phyloP scores from a whole-genome alignment of 345 rosid genomes.

The Acer saccharum region DNA sequence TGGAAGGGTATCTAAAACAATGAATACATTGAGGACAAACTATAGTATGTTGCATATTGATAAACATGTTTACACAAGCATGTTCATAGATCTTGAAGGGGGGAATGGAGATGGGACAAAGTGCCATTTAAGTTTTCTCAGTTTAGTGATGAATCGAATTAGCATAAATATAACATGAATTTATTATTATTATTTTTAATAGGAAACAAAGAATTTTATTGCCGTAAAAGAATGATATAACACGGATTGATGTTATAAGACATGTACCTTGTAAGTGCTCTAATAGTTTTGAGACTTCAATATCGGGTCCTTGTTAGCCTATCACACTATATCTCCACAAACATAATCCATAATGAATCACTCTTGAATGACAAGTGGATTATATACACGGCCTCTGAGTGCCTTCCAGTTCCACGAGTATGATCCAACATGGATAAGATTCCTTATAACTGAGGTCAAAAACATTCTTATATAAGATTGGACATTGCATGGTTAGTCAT shows the following conservation, averaged over 20 bases:
- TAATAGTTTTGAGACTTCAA: neutral
- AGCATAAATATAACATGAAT: neutral
- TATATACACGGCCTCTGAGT: neutral
- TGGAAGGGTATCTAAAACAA: neutral
- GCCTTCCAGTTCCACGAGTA: neutral
- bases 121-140: neutral
- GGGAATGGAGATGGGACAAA: neutral
- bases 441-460: neutral
- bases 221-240: neutral
- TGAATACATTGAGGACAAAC: neutral
- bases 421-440: neutral
- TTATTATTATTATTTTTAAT: too few species aligned
- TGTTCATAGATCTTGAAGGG: neutral
- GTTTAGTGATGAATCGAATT: neutral
- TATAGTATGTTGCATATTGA: neutral
- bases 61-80: neutral
- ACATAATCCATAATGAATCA: neutral
- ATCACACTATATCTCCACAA: neutral
- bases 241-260: neutral
- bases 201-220: neutral
- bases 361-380: neutral
- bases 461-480: neutral
- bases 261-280: neutral
- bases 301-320: neutral
- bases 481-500: neutral